Base-by-base conservation (phyloP, 2,329 filamentous ascomycete species). In the Podosphaera aphanis region DNA sequence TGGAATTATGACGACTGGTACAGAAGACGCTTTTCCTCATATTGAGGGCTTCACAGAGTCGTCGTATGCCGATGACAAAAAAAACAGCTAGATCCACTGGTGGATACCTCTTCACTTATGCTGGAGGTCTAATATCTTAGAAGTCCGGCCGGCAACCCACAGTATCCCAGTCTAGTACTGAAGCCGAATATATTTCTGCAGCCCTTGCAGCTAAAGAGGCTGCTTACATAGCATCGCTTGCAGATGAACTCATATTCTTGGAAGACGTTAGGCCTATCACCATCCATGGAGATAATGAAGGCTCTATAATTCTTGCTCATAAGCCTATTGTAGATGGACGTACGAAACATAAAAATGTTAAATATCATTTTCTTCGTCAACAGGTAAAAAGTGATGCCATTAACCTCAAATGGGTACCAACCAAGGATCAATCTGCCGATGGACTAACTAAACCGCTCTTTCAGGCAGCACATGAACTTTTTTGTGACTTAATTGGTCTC, bases 371-470 rank as follows among this genome's bases (percentile, higher is more conserved):
- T 29, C 33, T 45, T 37, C n/a, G 43, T 11, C 33, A 45, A 25
- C n/a, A 27, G 10, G 23, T 45, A 27, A 33, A 45, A 23, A 36
- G 23, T 23, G 8, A 33, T 19, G 33, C 23, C 15, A 39, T 45
- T 27, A 27, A 38, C n/a, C 43, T 45, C 19, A 16, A 38, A 25
- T 45, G 21, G 33, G 23, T 45, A 23, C 4, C 5, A 13, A 39
- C 43, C 6, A 25, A 5, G 18, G 33, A 45, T 11, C 33, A 45
- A 33, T n/a, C 33, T 16, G 43, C 43, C 10, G 20, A 45, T 38
- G 31, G 33, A 13, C 36, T 45, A 2, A 45, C 31, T 13, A 45
- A 45, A 5, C 33, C 31, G 15, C 69, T 47, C 10, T 31, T 27
- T 19, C 3, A 5, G 15, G 40, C 15, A 27, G 15, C 20, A 27